phyloP scores from a whole-genome alignment of 1,284 basidiomycete genomes.

The Ceratobasidium sp. region DNA sequence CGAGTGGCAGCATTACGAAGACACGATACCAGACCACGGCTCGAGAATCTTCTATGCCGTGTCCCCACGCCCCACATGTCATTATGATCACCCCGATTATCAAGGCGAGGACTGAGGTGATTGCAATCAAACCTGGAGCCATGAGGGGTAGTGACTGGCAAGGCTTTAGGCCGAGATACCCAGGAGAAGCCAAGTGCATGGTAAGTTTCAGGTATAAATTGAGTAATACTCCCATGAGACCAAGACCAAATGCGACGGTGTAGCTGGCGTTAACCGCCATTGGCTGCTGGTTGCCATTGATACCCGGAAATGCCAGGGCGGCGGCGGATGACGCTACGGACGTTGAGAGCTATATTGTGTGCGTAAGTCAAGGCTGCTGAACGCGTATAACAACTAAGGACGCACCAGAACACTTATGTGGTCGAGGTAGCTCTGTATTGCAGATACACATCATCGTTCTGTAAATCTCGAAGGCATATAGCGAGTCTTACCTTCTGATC shows the following conservation, averaged over 20 bases:
- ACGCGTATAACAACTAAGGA: too few relatives aligned
- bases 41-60: not conserved
- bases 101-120: not conserved
- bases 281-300: not conserved
- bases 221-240: not conserved
- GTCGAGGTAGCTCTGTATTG: too few relatives aligned
- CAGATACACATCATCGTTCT: too few relatives aligned
- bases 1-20: not conserved
- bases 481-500: too few relatives aligned
- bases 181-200: not conserved
- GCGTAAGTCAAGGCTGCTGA: too few relatives aligned
- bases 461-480: too few relatives aligned
- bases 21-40: not conserved
- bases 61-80: not conserved
- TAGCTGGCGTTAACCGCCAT: not conserved
- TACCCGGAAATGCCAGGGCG: not conserved
- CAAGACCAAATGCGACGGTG: not conserved
- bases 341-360: not conserved
- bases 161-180: not conserved
- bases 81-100: not conserved
- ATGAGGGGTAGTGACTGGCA: not conserved
- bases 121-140: not conserved
- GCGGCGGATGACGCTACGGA: not conserved
- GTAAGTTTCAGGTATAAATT: not conserved
- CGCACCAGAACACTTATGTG: too few relatives aligned